A percentile compares a stretch with the other conserved stretches of the same genome.
These are phyloP conservation scores for Herpetospermum pedunculosum DNA, from an alignment of 306 rosid genomes.

Conservation along the genomic window DNA sequence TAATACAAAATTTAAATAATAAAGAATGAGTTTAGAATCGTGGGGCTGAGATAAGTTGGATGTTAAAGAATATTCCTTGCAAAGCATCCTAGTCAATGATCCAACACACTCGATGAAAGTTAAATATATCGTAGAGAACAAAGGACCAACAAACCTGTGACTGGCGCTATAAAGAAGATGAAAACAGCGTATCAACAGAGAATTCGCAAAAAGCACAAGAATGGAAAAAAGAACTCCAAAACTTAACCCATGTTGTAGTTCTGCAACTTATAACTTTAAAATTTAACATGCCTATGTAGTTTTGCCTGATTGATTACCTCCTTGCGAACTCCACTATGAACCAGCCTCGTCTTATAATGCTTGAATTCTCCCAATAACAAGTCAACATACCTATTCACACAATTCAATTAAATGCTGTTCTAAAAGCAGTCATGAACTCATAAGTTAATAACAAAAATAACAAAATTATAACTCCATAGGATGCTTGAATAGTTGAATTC, in stretches of 20 bases:
- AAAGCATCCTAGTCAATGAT: background rate
- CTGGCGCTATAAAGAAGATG: background rate
- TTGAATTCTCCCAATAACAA: constrained; percentile 94
- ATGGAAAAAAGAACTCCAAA: background rate
- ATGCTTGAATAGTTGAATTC: background rate
- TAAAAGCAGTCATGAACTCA: background rate
- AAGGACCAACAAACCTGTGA: background rate
- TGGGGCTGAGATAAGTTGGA: background rate
- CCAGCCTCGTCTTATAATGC: constrained; percentile 91
- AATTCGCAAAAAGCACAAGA: background rate
- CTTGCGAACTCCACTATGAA: constrained; percentile 74
- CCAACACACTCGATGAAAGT: background rate
- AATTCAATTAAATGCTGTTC: constrained; percentile 23
- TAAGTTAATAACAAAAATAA: background rate
- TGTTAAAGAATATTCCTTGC: background rate
- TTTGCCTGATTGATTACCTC: constrained; percentile 48
- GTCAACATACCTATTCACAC: constrained; percentile 70
- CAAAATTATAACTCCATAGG: background rate
- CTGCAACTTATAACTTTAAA: background rate
- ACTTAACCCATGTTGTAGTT: background rate
- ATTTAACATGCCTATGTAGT: background rate
- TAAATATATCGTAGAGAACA: background rate
- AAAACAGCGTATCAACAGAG: background rate
- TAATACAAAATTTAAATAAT: background rate
- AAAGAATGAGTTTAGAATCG: background rate